Evolutionary conservation across 2,329 filamentous ascomycete genomes (phyloP).

Genomic region (Cladophialophora carrionii): DNA sequence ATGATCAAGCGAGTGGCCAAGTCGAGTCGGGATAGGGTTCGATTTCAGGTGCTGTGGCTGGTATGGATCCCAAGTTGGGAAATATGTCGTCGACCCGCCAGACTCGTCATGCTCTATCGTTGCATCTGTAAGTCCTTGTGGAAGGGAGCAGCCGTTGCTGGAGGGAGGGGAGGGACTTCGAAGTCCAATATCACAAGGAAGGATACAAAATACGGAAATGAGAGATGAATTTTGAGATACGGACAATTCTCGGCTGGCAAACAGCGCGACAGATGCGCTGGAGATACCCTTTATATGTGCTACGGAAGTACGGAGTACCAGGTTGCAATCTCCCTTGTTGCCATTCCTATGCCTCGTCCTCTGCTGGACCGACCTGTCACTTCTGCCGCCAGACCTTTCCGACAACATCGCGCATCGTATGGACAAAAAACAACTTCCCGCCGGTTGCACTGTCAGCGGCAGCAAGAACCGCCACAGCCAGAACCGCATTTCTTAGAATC

Average conservation of each 20-base stretch:
- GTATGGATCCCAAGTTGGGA: not conserved
- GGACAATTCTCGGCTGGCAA: not conserved
- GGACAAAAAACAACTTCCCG: slow-evolving; percentile 18
- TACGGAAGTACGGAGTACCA: no score
- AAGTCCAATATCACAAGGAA: not conserved
- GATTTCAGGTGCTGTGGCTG: not conserved
- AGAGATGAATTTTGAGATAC: not conserved
- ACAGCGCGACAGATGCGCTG: no score
- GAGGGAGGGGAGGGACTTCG: not conserved
- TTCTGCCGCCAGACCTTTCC: slow-evolving; percentile 1
- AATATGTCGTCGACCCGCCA: not conserved
- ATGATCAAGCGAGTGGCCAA: not conserved
- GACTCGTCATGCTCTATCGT: no score
- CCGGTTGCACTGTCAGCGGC: slow-evolving; percentile 7
- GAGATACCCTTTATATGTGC: not conserved
- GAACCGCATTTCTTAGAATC: not conserved
- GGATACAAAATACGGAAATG: not conserved
- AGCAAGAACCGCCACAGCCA: slow-evolving; percentile 8
- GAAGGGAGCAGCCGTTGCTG: no score
- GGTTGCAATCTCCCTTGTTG: no score
- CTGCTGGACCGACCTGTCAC: not conserved
- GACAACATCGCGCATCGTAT: slow-evolving; percentile 12
- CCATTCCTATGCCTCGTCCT: no score
- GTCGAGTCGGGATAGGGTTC: not conserved
- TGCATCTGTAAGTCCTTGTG: no score